Evolutionary conservation across 164 flowering plant genomes (phyloP), one percentile per base, ranked within the genome.

Genomic region (Stephania japonica): DNA sequence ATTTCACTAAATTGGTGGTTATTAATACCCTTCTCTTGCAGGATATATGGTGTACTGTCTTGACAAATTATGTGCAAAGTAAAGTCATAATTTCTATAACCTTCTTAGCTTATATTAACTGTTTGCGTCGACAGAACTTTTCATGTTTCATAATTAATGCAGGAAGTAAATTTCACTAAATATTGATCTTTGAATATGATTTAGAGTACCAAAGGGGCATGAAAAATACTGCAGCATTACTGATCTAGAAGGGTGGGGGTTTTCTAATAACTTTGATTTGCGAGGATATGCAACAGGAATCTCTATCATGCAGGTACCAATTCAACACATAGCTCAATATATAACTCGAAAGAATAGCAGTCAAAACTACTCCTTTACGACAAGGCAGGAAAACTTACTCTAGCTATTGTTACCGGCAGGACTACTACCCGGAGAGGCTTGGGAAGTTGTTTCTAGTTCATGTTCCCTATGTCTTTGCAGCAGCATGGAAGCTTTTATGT

Each of bases 231-330:
- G 80, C 0, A 75, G 42, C 13, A 91, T 94, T 59, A 90, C 67
- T 23, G 97, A 92, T 74, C 83, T 91, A 42, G 27, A 91, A 84
- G 97, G 94, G n/a, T 91, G 92, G 90, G 94, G 97, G 38, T 92
- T 87, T 73, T 74, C 90, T 1, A 90, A 32, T 32, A 32, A 89
- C 75, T 78, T 83, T 42, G 97, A 94, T 62, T 56, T 90, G 42
- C 92, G 90, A 19, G 99, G 75, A 44, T 86, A 86, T 78, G 42
- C 86, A n/a, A 94, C 80, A 61, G 84, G 91, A 66, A 71, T 94
- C 9, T 80, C 88, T n/a, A 84, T 91, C 76, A 74, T 92, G 81
- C 99, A 92, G 94, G 97, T 92, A 32, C 32, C 19, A 23, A 6
- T 64, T 64, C 41, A 64, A 27, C 32, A 64, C 10, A 64, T 24